These are phyloP conservation scores for Nakazawaea wyomingensis DNA, from an alignment of 805 yeast species.

Conservation along the genomic window DNA sequence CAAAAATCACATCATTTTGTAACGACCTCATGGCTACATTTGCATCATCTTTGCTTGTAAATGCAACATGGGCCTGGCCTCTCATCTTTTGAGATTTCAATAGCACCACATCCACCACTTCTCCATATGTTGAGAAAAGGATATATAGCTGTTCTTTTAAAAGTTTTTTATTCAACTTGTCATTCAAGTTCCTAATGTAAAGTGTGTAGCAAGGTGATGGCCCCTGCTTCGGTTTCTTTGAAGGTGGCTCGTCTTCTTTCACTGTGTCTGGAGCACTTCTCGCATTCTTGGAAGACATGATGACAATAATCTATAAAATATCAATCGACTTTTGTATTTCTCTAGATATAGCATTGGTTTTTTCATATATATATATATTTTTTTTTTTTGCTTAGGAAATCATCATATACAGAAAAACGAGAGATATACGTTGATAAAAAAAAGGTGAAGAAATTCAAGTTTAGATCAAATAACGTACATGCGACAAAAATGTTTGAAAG, in stretches of 20 bases:
- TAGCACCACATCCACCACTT: slow-evolving; percentile 46
- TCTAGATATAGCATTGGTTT: no score
- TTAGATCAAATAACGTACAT: no score
- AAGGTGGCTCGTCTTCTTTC: no score
- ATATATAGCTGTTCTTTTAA: slow-evolving; percentile 52
- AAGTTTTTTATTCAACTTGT: slow-evolving; percentile 39
- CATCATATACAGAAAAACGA: no score
- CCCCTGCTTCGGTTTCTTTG: slow-evolving; percentile 6
- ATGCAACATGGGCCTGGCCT: slow-evolving; percentile 65
- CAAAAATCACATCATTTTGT: slow-evolving; percentile 46
- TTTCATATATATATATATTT: no score
- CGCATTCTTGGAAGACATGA: no score
- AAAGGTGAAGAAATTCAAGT: no score
- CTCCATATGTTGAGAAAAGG: slow-evolving; percentile 60
- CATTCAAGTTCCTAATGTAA: slow-evolving; percentile 55
- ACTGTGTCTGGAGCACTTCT: no score
- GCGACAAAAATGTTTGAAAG: no score
- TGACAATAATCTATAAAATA: no score
- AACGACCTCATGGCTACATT: slow-evolving; percentile 42
- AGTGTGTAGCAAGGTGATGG: slow-evolving; percentile 34
- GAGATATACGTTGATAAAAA: no score
- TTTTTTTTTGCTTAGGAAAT: no score
- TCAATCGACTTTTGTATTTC: background rate
- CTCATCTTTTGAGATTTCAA: slow-evolving; percentile 29
- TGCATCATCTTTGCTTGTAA: slow-evolving; percentile 46